phyloP scores from a whole-genome alignment of 2,329 filamentous ascomycete genomes.

The Xylaria sp. region DNA sequence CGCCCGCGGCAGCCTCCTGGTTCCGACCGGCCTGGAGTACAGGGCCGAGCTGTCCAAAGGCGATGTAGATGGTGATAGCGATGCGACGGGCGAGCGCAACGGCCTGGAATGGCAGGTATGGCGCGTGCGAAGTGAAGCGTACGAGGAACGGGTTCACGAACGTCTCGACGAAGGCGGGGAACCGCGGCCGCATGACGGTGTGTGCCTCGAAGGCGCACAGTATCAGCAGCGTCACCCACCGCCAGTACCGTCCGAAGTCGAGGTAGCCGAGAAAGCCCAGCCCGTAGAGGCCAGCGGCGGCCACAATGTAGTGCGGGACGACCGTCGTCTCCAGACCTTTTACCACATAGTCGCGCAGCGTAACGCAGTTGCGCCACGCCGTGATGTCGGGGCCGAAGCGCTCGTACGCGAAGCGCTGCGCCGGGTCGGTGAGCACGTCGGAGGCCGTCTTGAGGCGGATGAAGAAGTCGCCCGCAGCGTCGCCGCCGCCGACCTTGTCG shows the following conservation, averaged over 20 bases:
- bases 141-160: constrained; percentile 58
- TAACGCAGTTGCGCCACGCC: constrained; percentile 72
- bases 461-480: constrained; percentile 65
- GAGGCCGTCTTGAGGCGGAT: constrained; percentile 84
- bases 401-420: constrained; percentile 86
- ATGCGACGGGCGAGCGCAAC: constrained; percentile 79
- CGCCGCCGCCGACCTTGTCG: constrained; percentile 73
- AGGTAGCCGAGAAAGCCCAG: constrained; percentile 74
- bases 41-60: constrained; percentile 82
- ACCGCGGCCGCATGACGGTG: constrained; percentile 63
- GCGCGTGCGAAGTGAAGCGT: constrained; percentile 58
- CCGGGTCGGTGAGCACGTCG: constrained; percentile 82
- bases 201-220: constrained; percentile 68
- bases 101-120: constrained; percentile 86
- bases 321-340: constrained; percentile 66
- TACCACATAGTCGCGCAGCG: constrained; percentile 77
- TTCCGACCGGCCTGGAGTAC: constrained; percentile 59
- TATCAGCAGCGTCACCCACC: constrained; percentile 66
- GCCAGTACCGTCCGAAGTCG: constrained; percentile 72
- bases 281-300: constrained; percentile 67
- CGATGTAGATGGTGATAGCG: constrained; percentile 82
- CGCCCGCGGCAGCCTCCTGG: constrained; percentile 51
- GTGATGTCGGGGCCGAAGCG: constrained; percentile 81
- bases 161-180: constrained; percentile 57
- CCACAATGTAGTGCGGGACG: constrained; percentile 69